Conservation (phyloP, 257 asterid species). For the Solanum dulcamara region DNA sequence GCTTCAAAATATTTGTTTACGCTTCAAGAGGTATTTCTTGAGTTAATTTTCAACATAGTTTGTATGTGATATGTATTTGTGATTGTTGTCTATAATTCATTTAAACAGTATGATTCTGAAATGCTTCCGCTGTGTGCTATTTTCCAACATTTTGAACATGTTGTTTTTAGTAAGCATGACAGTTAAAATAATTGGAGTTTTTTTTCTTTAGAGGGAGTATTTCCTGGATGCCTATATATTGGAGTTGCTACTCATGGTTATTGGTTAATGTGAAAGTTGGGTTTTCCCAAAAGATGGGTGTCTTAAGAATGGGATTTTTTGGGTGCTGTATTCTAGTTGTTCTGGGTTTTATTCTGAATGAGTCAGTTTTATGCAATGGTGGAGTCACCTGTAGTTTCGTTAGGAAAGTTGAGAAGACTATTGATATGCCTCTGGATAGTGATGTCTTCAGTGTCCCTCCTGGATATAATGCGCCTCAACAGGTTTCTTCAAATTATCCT, state of each 20-base stretch:
- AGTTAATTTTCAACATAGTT: no score
- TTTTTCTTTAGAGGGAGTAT: neutral
- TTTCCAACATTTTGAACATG: neutral
- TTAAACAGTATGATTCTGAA: no score
- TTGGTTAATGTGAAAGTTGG: neutral
- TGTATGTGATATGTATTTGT: no score
- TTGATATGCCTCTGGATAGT: constrained; percentile 69
- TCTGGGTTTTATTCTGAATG: constrained; percentile 22
- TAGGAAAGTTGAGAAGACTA: constrained; percentile 40
- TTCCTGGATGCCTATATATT: neutral
- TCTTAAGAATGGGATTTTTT: no score
- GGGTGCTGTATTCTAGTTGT: constrained; percentile 13
- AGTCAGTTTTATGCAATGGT: constrained; percentile 46
- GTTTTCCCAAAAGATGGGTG: constrained; percentile 17
- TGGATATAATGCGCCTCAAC: constrained; percentile 91
- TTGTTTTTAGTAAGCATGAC: neutral
- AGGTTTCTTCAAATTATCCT: constrained; percentile 23
- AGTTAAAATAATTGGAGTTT: neutral
- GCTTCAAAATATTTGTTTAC: no score
- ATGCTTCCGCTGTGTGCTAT: no score
- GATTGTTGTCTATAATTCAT: no score
- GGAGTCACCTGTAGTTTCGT: constrained; percentile 58
- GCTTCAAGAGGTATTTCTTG: no score
- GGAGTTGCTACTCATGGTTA: neutral
- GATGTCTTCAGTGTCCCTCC: constrained; percentile 72